phyloP scores from a whole-genome alignment of 2,329 filamentous ascomycete species.

The Aspergillus fischeri region DNA sequence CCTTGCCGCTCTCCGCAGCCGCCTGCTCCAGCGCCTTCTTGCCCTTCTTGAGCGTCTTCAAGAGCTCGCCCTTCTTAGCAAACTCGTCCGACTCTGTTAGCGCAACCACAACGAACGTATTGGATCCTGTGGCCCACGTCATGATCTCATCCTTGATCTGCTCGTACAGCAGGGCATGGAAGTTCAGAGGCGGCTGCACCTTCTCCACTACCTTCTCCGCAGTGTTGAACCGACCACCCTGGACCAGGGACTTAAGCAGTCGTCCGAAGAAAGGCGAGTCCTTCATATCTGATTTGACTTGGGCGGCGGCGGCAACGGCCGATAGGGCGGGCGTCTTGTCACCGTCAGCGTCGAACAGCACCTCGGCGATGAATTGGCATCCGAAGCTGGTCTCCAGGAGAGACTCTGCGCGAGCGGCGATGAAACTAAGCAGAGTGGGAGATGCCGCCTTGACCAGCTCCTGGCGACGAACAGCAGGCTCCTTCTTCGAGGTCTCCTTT shows the following conservation, averaged over 20 bases:
- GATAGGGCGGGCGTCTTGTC: slow-evolving; percentile 72
- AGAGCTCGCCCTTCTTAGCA: slow-evolving; percentile 60
- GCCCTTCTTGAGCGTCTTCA: slow-evolving; percentile 67
- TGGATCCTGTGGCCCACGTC: slow-evolving; percentile 79
- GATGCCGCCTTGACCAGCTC: slow-evolving; percentile 75
- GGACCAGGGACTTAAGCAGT: slow-evolving; percentile 86
- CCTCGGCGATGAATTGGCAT: slow-evolving; percentile 79
- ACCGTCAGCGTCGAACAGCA: slow-evolving; percentile 69
- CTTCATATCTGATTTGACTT: slow-evolving; percentile 50
- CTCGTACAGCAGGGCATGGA: slow-evolving; percentile 76
- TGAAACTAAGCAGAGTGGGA: slow-evolving; percentile 68
- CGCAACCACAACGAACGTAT: slow-evolving; percentile 80
- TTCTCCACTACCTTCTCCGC: slow-evolving; percentile 65
- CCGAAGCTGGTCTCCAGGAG: slow-evolving; percentile 75
- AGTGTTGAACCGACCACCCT: slow-evolving; percentile 81
- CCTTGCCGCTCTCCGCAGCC: slow-evolving; percentile 53
- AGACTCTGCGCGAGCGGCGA: slow-evolving; percentile 63
- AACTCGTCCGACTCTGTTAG: slow-evolving; percentile 74
- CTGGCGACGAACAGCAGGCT: slow-evolving; percentile 66
- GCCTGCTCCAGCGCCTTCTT: slow-evolving; percentile 62
- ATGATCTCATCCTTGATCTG: slow-evolving; percentile 71
- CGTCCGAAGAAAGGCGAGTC: slow-evolving; percentile 65
- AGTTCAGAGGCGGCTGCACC: slow-evolving; percentile 71
- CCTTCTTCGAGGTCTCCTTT: slow-evolving; percentile 86
- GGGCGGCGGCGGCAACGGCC: slow-evolving; percentile 54